Evolutionary conservation across 1,284 basidiomycete genomes (phyloP), one percentile per base, ranked within the genome.

Genomic region (Moniliella sp.): DNA sequence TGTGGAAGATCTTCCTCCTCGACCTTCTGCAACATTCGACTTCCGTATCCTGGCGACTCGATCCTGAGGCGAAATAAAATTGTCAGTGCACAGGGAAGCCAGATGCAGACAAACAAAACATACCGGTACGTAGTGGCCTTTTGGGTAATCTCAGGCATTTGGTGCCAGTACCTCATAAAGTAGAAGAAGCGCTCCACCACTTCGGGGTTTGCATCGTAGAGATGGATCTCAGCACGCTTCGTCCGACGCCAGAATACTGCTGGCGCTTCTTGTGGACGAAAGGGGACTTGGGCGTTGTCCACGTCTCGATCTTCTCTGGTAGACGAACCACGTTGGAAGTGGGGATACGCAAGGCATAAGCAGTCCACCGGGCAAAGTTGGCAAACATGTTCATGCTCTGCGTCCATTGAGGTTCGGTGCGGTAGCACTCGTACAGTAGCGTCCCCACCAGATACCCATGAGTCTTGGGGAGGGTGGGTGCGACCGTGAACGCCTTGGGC

Each of bases 241-340:
- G 78, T 76, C 50, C 67, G 69, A 18, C 81, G 65, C 62, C 83
- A 76, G 61, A 93, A 97, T 65, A 94, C 65, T 97, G 84, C 63
- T 93, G 84, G 13, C 71, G 68, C 64, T 91, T 93, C 61, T 97
- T 97, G 63, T 88, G 77, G 5, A 75, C 76, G 61, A 94, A 94
- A 3, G 86, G 84, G 3, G 73, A 72, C 27, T 76, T 72, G 7
- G 72, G 69, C 9, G 94, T 84, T 0, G 88, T 93, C 74, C 79
- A 83, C 5, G 93, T 65, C 5, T 70, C 69, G 15, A 76, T 75
- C 45, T 75, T 69, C 1, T 72, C 80, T 0, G 84, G 84, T 0
- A 93, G 70, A 2, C 64, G 62, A 2, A 70, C 71, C 2, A 75
- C 68, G 9, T 69, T 68, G 4, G 78, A 75, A 12, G 73, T 69